Conservation (phyloP, 2,329 filamentous ascomycete species). For the Neocatenulostroma microsporum region DNA sequence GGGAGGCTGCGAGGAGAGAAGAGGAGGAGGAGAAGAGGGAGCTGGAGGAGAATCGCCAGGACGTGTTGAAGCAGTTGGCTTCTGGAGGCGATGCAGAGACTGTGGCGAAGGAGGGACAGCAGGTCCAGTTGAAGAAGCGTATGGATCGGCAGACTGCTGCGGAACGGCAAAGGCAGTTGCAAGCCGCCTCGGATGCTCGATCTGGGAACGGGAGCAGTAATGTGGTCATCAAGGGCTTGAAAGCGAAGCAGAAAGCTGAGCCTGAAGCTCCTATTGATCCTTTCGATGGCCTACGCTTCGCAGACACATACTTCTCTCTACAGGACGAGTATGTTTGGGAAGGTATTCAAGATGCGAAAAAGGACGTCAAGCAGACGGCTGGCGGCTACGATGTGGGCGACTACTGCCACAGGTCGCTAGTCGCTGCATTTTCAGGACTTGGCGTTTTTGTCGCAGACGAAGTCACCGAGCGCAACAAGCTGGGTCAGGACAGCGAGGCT, state of each 20-base stretch:
- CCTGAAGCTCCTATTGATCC: conserved; percentile 77
- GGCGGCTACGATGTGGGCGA: conserved; percentile 79
- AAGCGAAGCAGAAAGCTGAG: conserved; percentile 49
- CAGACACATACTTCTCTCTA: conserved; percentile 58
- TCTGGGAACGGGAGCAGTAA: conserved; percentile 27
- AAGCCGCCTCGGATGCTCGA: conserved; percentile 35
- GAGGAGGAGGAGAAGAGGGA: conserved; percentile 63
- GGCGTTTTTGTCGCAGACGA: conserved; percentile 84
- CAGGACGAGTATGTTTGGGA: conserved; percentile 65
- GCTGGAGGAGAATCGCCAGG: conserved; percentile 55
- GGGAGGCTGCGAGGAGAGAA: conserved; percentile 57
- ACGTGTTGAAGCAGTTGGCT: conserved; percentile 63
- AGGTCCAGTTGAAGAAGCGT: conserved; percentile 64
- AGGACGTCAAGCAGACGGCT: conserved; percentile 58
- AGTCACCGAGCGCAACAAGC: conserved; percentile 34
- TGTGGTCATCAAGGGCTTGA: conserved; percentile 69
- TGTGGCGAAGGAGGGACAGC: conserved; percentile 46
- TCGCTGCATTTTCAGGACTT: conserved; percentile 83
- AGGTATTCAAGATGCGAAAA: conserved; percentile 60
- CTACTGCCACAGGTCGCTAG: conserved; percentile 72
- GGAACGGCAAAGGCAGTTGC: conserved; percentile 34
- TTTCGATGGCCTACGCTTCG: conserved; percentile 67
- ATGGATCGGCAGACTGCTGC: conserved; percentile 51
- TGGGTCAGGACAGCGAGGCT: conserved; percentile 21
- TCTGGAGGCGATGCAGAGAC: conserved; percentile 54